Conservation (phyloP, 371 early-diverging fungal genomes). For the Nematocida parisii region DNA sequence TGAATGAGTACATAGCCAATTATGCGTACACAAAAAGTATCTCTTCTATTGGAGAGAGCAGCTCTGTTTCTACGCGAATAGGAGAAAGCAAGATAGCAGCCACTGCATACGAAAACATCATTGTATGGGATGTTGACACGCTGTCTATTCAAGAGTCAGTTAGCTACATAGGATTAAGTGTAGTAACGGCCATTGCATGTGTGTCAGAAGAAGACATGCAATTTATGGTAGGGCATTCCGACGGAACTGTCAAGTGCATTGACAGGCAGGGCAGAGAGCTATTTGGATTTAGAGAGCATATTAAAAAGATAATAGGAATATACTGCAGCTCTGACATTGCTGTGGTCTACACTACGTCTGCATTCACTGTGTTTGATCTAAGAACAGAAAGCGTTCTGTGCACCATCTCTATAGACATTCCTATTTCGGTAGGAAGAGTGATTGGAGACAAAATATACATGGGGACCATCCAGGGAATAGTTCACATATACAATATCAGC, state of each 20-base stretch:
- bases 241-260: conserved; percentile 28
- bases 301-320: conserved; percentile 30
- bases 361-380: conserved; percentile 23
- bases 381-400: conserved; percentile 27
- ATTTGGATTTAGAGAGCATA: conserved; percentile 37
- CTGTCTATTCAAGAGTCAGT: conserved; percentile 13
- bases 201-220: neutral
- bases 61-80: conserved; percentile 10
- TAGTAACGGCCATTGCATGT: neutral
- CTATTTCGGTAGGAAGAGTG: neutral
- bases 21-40: conserved; percentile 30
- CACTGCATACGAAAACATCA: conserved; percentile 45
- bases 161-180: neutral
- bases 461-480: conserved; percentile 33
- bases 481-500: conserved; percentile 24
- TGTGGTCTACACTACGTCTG: conserved; percentile 8
- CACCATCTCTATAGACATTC: conserved; percentile 1
- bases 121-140: conserved; percentile 23
- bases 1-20: conserved; percentile 56
- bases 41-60: conserved; percentile 33
- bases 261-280: conserved; percentile 16
- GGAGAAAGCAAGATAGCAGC: neutral
- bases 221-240: conserved; percentile 23
- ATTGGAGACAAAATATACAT: neutral
- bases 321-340: neutral